Evolutionary conservation across 2,329 filamentous ascomycete genomes (phyloP), one percentile per base, ranked within the genome.

Genomic region (Cladobotryum protrusum): DNA sequence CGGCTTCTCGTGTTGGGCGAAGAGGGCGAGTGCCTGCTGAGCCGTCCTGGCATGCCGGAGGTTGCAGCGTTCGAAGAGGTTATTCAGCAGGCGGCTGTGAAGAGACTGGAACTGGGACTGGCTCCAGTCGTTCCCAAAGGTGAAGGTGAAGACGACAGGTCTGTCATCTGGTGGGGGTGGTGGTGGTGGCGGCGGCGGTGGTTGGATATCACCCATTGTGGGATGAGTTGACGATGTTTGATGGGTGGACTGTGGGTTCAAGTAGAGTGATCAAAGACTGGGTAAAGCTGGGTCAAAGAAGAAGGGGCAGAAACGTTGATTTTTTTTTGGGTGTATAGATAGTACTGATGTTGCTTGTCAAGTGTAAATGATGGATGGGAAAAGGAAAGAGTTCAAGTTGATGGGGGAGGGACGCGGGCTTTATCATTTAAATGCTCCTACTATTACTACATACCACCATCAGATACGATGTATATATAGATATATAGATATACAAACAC

Each of bases 141-240:
- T 52, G 46, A 52, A 41, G 8, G 45, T 43, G 15, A 48, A 52
- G 5, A 52, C 40, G 18, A 52, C 4, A n/a, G 49, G 49, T 14
- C 48, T 52, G 34, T 20, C 37, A 14, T 15, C 13, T 17, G n/a
- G n/a, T n/a, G n/a, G n/a, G n/a, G n/a, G n/a, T n/a, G n/a, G n/a
- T n/a, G n/a, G n/a, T n/a, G n/a, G n/a, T n/a, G n/a, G n/a, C n/a
- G n/a, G 15, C 19, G 1, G 41, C 24, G n/a, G 34, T 29, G 24
- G 24, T 29, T 6, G 24, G 24, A 8, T 29, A 9, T 29, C 24
- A 29, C 24, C 24, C 24, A 29, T 29, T 29, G 6, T 29, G 24
- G n/a, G 6, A 6, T 41, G 15, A 9, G 15, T n/a, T 29, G 24
- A 8, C 24, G 24, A 8, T 8, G 24, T 2, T 29, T 29, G 24